phyloP scores from a whole-genome alignment of 176 grass and related monocot genomes.

The Thalia dealbata region DNA sequence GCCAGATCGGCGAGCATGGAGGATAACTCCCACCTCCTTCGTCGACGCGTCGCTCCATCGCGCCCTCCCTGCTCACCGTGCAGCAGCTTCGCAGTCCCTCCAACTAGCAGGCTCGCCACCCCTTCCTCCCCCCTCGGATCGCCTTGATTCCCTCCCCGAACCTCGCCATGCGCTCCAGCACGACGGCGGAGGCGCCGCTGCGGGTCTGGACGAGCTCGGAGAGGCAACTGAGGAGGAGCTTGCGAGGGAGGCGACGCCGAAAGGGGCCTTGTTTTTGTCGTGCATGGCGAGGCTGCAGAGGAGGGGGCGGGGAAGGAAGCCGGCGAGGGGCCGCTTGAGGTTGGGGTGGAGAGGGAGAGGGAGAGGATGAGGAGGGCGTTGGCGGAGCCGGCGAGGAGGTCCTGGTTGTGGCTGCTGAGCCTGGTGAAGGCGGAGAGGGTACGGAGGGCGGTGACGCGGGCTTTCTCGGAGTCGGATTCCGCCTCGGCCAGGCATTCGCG shows the following conservation, averaged over 20 bases:
- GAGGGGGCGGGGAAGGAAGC: slow-evolving; percentile 5
- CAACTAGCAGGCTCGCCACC: neutral
- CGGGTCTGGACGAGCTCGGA: slow-evolving; percentile 11
- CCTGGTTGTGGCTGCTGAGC: slow-evolving; percentile 10
- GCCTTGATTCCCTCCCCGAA: slow-evolving; percentile 16
- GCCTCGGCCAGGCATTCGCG: neutral
- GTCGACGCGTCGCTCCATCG: slow-evolving; percentile 5
- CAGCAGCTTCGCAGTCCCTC: slow-evolving; percentile 1
- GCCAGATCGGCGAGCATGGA: slow-evolving; percentile 8
- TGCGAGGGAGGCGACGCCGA: slow-evolving; percentile 11
- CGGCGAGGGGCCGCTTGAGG: slow-evolving; percentile 7
- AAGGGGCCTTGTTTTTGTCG: slow-evolving; percentile 22
- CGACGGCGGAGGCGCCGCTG: neutral
- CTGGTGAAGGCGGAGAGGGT: slow-evolving; percentile 14
- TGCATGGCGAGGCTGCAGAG: slow-evolving; percentile 24
- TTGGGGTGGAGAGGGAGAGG: slow-evolving; percentile 10
- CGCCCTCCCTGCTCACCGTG: slow-evolving; percentile 3
- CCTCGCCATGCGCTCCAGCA: slow-evolving; percentile 12
- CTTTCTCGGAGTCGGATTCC: neutral
- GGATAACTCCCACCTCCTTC: neutral
- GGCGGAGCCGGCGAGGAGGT: neutral
- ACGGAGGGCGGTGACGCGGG: neutral
- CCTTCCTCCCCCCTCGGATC: neutral
- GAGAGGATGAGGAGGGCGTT: neutral
- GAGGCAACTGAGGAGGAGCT: slow-evolving; percentile 1